phyloP scores from a whole-genome alignment of 2,329 filamentous ascomycete genomes.

The Teratosphaeriaceae sp. region DNA sequence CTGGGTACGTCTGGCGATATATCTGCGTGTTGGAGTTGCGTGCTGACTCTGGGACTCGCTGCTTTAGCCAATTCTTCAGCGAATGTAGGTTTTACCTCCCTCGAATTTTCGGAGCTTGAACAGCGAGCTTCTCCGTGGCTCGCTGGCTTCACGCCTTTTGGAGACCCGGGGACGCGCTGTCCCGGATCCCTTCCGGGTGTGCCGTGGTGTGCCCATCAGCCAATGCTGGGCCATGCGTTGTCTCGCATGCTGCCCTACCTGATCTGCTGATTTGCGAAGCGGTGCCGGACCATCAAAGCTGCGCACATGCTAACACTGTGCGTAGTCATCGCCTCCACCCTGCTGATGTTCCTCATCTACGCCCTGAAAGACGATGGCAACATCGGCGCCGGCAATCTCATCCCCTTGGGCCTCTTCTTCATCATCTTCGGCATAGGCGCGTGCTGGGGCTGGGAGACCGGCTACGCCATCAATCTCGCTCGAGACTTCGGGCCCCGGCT shows the following conservation, averaged over 20 bases:
- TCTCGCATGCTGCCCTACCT: too few relatives aligned
- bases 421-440: constrained; percentile 67
- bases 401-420: constrained; percentile 61
- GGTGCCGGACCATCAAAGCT: background rate
- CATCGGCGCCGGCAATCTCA: constrained; percentile 50
- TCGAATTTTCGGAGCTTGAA: too few relatives aligned
- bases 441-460: constrained; percentile 70
- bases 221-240: too few relatives aligned
- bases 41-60: too few relatives aligned
- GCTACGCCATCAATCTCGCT: constrained; percentile 68
- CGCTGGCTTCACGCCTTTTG: too few relatives aligned
- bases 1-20: constrained; percentile 30
- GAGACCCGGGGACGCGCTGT: too few relatives aligned
- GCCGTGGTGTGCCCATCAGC: too few relatives aligned
- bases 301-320: too few relatives aligned
- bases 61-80: too few relatives aligned
- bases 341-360: constrained; percentile 67
- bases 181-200: too few relatives aligned
- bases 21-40: background rate
- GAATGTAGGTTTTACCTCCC: too few relatives aligned
- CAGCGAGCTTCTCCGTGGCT: too few relatives aligned
- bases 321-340: constrained; percentile 30
- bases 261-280: background rate
- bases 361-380: constrained; percentile 56
- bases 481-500: constrained; percentile 65